Percentiles rank a stretch among this genome's conserved stretches.
Evolutionary conservation across 768 basidiomycete species (phyloP).

Genomic region (Termitomyces sp.): DNA sequence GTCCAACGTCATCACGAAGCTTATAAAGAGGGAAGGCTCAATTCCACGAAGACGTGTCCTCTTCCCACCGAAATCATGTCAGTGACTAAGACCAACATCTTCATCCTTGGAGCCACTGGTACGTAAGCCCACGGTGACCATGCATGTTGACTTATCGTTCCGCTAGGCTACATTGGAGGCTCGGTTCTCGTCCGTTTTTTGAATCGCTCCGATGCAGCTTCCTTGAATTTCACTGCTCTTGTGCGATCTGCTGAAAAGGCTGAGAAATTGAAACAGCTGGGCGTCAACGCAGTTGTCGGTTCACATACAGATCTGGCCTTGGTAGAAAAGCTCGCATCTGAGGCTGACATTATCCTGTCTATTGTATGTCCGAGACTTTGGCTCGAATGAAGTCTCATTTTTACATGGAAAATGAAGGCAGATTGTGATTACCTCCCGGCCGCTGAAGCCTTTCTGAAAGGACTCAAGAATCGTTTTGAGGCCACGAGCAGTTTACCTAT

Average conservation of each 20-base stretch:
- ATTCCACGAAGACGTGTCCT: not conserved
- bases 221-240: conserved; percentile 37
- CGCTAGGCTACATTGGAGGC: conserved; percentile 44
- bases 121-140: not conserved
- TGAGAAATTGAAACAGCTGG: conserved; percentile 31
- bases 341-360: conserved; percentile 22
- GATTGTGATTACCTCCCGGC: conserved; percentile 41
- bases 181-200: conserved; percentile 40
- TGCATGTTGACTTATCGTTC: not conserved
- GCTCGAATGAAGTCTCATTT: not conserved
- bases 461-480: conserved; percentile 42
- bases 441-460: conserved; percentile 41
- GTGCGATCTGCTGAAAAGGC: conserved; percentile 42
- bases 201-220: conserved; percentile 24
- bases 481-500: conserved; percentile 36
- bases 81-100: conserved; percentile 7
- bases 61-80: not conserved
- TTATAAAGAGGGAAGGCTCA: not conserved
- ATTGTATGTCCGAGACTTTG: conserved; percentile 3
- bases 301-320: conserved; percentile 37
- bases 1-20: not conserved
- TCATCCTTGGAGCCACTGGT: conserved; percentile 15
- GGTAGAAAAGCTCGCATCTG: conserved; percentile 37
- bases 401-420: conserved; percentile 18
- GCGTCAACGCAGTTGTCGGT: conserved; percentile 35